Evolutionary conservation across 495 filamentous ascomycete genomes (phyloP).

Genomic region (Aspergillus diversus): DNA sequence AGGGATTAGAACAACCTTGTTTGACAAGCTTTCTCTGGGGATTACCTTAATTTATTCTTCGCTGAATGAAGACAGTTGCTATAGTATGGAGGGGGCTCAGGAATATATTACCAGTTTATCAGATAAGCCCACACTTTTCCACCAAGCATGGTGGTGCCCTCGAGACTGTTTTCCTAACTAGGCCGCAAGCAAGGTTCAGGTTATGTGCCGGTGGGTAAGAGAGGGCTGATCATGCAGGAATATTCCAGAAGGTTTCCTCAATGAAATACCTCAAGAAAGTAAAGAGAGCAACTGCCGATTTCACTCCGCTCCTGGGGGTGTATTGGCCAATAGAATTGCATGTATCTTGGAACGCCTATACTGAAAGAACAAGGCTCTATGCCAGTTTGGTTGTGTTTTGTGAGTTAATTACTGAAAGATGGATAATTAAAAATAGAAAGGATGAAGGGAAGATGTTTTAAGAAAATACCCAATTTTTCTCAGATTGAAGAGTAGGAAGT

Average conservation of each 20-base stretch:
- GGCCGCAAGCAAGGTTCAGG: no score
- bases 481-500: background rate
- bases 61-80: background rate
- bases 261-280: background rate
- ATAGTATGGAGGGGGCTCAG: background rate
- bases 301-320: background rate
- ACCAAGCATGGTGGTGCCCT: no score
- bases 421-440: background rate
- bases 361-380: no score
- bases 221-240: background rate
- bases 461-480: background rate
- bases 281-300: background rate
- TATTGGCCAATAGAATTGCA: no score
- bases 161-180: no score
- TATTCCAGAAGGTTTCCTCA: background rate
- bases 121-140: background rate
- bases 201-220: no score
- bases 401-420: background rate
- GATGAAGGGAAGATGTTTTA: no score
- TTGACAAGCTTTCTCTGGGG: background rate
- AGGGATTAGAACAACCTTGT: background rate
- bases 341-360: no score
- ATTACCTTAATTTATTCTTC: background rate
- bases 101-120: background rate
- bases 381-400: no score